phyloP scores from a whole-genome alignment of 2,329 filamentous ascomycete species.

The Apiospora aurea region DNA sequence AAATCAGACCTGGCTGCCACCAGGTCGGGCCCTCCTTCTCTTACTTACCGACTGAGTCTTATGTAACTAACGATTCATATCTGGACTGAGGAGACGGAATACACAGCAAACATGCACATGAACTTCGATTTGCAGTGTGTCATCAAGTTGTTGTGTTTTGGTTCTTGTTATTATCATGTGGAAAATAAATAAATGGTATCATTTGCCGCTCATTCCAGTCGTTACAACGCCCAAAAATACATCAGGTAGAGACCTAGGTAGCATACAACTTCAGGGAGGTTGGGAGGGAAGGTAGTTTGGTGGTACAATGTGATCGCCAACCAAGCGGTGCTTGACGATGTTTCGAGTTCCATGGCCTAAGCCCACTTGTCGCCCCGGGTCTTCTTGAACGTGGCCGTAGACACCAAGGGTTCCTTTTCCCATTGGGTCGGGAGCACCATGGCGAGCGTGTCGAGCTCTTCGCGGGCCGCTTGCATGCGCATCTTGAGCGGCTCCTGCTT shows the following conservation, averaged over 20 bases:
- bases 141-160: background rate
- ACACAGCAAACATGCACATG: background rate
- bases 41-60: too few relatives aligned
- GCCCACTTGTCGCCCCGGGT: constrained; percentile 17
- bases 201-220: constrained; percentile 20
- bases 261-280: background rate
- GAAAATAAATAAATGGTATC: constrained; percentile 18
- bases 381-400: constrained; percentile 40
- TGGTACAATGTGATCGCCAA: background rate
- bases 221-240: background rate
- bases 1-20: background rate
- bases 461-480: constrained; percentile 41
- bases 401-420: constrained; percentile 39
- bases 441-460: constrained; percentile 41
- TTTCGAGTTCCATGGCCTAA: background rate
- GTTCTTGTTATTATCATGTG: background rate
- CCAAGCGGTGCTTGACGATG: background rate
- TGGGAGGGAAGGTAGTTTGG: background rate
- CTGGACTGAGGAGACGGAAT: background rate
- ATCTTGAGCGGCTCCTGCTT: constrained; percentile 33
- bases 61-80: too few relatives aligned
- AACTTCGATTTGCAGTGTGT: background rate
- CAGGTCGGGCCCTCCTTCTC: background rate
- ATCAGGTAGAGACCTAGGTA: background rate
- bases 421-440: constrained; percentile 40